Base-by-base conservation (phyloP, 1,284 basidiomycete species). In the Ceratobasidium sp. region DNA sequence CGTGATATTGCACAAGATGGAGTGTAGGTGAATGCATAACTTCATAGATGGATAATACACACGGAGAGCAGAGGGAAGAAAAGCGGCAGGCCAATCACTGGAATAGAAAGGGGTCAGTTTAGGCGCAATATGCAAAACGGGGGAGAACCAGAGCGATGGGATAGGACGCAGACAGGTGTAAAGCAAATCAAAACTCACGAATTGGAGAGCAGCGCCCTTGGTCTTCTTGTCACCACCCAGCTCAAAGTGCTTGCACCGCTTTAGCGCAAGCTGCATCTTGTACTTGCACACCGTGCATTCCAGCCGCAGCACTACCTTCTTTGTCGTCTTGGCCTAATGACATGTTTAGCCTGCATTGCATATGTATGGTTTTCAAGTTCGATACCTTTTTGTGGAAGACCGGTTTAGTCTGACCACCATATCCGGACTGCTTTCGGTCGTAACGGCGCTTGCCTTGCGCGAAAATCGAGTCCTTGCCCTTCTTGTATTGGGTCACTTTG, bases 241-340 rank as follows among this genome's bases (percentile, higher is more conserved):
- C 90, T 98, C 97, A 90, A 98, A 98, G 91, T 99, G 97, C 89
- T 99, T 99, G 96, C 96, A 98, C 84, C 98, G 96, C 90, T 99
- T 99, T 85, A 99, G 90, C 28, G 95, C 85, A 81, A 99, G 86
- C 86, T 97, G 95, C 93, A 94, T 94, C 91, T 98, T 98, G 90
- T 97, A 97, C 88, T 99, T 99, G 94, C 97, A 99, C 70, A 92
- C 90, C 77, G 96, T 98, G 91, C 97, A 99, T 87, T 99, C 97
- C 84, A 99, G 89, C 87, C 97, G 93, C 81, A 99, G 90, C 77
- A 99, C 97, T 83, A 99, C 96, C 91, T 99, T 99, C 94, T 99
- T 99, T 82, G 97, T 99, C 82, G 96, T 96, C 90, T 96, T 96
- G 79, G 94, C 94, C 93, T 95, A 84, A 33, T 33, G 4, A 33